These are phyloP conservation scores for Mortierella sp. DNA, from an alignment of 371 early-diverging fungal species.

Conservation along the genomic window DNA sequence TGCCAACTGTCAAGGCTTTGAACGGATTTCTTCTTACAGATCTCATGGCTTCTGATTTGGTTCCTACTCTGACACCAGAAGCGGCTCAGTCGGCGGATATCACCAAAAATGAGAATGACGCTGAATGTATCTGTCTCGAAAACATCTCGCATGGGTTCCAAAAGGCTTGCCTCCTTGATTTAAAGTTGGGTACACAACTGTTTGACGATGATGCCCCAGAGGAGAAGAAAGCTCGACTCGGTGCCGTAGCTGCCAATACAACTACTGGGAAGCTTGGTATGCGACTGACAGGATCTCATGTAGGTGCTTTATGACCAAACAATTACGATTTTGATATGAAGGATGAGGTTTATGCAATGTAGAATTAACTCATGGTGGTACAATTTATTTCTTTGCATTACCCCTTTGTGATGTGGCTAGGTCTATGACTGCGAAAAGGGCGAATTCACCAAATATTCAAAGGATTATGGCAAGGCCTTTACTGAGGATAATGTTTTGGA, in stretches of 20 bases:
- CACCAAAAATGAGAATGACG: conserved; percentile 18
- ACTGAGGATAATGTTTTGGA: conserved; percentile 60
- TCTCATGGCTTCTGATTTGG: conserved; percentile 68
- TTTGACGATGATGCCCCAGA: conserved; percentile 73
- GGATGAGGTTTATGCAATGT: neutral
- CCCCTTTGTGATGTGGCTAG: conserved; percentile 30
- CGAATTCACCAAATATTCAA: conserved; percentile 60
- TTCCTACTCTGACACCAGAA: conserved; percentile 36
- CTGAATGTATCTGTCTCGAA: conserved; percentile 74
- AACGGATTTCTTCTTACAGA: conserved; percentile 34
- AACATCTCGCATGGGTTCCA: conserved; percentile 77
- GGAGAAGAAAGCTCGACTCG: conserved; percentile 73
- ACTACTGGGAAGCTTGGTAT: conserved; percentile 72
- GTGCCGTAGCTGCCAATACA: conserved; percentile 65
- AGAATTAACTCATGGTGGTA: too few species aligned
- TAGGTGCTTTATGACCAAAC: conserved; percentile 29
- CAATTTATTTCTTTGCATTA: neutral
- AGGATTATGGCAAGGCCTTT: conserved; percentile 61
- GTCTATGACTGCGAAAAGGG: conserved; percentile 59
- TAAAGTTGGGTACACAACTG: conserved; percentile 81
- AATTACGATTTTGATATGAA: neutral
- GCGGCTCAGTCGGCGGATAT: conserved; percentile 69
- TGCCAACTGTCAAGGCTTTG: conserved; percentile 36
- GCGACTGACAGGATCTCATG: conserved; percentile 75
- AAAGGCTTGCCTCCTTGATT: conserved; percentile 80